Base-by-base conservation (phyloP, 108 stramenopile species). In the Cyclotella cryptica region DNA sequence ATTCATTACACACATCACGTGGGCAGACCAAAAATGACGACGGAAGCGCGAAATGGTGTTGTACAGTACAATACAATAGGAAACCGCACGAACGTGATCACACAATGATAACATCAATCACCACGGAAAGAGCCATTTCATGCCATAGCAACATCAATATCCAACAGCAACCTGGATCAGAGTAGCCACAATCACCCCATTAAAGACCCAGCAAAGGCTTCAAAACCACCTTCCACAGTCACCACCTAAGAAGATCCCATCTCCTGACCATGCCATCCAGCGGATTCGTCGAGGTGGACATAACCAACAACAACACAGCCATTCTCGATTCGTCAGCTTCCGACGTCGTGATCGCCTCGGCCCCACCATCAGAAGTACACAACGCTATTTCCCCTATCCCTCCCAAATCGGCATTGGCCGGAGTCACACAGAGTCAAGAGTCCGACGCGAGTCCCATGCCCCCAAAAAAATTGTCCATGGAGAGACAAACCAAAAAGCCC, bases 231-330 rank as follows among this genome's bases (percentile, higher is more conserved):
- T 35, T 19, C 14, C n/a, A 12, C 0, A 28, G 24, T 35, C 35
- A 35, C 35, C 35, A 35, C 35, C 35, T n/a, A n/a, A n/a, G 35
- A 35, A 2, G 35, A 35, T 35, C 35, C 26, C 30, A 63, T 63
- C 28, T 35, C 62, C 14, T 8, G 29, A 69, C 72, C 57, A 80
- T 80, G 79, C 79, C 79, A 80, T 80, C 79, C 53, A 68, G 72
- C 59, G 71, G 47, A 42, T 66, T 68, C 59, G 71, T 80, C 59
- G 79, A 68, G 61, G 62, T 80, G 13, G 79, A 80, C 67, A 53
- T 66, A 1, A 39, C 66, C 55, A 41, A 80, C 60, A 80, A 80
- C 60, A 72, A 73, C 54, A 51, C 67, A 42, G 72, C 79, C 67
- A 73, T 80, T 43, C 66, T 80, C 61, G 79, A 80, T 51, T 44